Evolutionary conservation across 192 early-diverging fungal genomes (phyloP), one percentile per base, ranked within the genome.

Genomic region (Podila epicladia): DNA sequence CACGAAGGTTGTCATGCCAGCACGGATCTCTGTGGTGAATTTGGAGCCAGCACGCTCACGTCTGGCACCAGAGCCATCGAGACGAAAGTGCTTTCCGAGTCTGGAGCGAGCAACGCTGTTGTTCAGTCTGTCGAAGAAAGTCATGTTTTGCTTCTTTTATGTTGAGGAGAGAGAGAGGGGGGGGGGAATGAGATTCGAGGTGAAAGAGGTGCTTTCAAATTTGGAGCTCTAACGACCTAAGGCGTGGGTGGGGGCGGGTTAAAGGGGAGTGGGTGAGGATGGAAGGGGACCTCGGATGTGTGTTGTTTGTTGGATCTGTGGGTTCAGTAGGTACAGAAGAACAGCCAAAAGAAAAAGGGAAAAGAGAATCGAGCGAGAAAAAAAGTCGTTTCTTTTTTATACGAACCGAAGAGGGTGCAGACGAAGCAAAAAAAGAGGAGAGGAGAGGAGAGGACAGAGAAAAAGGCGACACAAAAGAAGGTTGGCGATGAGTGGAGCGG

Each of bases 11-110:
- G 82, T 77, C 35, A 83, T 8, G 9, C 92, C 92, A n/a, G 91
- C 90, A 58, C 91, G 87, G 58, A 94, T 32, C 75, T 94, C 92
- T 35, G 89, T 88, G 3, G 82, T 86, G 82, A 94, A 92, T 68
- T 78, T 83, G 62, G 92, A 91, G 15, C 89, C 89, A 41, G 83
- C 77, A 33, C 94, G 91, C 58, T 80, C 77, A 58, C 77, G 77
- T 64, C 77, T 71, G 28, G 77, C 77, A 55, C 77, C 77, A 31
- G 77, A 76, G 83, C 88, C 48, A 49, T 79, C 65, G 64, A 76
- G 53, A 85, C 85, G 35, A 86, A 90, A 17, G 90, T 93, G 37
- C 87, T 87, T 65, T 90, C 92, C 62, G 87, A 85, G 31, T 83
- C 82, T 71, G 90, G 93, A 83, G 19, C 63, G 59, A 19, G 77